Conservation (phyloP, 371 early-diverging fungal species). For the Circinella umbellata region DNA sequence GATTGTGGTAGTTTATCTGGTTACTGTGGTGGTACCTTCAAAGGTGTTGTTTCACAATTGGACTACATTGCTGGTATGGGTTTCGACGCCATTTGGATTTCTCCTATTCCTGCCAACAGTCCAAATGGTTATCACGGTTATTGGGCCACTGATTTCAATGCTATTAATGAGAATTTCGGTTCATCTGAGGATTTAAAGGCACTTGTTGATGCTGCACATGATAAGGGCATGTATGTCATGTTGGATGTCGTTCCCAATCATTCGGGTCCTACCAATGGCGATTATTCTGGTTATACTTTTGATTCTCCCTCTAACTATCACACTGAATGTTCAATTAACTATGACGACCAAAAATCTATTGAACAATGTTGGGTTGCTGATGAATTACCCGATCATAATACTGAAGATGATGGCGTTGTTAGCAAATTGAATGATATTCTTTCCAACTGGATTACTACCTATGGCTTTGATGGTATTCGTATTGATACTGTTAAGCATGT, state of each 20-base stretch:
- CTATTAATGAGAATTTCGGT: constrained; percentile 48
- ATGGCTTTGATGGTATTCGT: constrained; percentile 50
- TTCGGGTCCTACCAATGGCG: constrained; percentile 33
- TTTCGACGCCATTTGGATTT: constrained; percentile 54
- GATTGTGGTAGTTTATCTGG: constrained; percentile 29
- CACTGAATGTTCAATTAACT: constrained; percentile 25
- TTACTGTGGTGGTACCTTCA: constrained; percentile 52
- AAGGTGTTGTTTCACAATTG: constrained; percentile 41
- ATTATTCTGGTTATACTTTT: constrained; percentile 34
- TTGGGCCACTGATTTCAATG: constrained; percentile 43
- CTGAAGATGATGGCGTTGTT: constrained; percentile 36
- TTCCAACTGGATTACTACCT: constrained; percentile 28
- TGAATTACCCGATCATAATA: constrained; percentile 42
- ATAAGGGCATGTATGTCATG: constrained; percentile 43
- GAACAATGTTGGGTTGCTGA: constrained; percentile 36
- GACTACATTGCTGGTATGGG: constrained; percentile 46
- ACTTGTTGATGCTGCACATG: constrained; percentile 41
- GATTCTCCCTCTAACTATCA: constrained; percentile 26
- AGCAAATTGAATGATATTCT: constrained; percentile 33
- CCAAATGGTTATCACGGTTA: constrained; percentile 42
- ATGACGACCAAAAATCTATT: constrained; percentile 28
- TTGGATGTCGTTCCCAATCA: constrained; percentile 56
- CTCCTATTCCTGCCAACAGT: constrained; percentile 37
- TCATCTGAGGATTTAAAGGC: constrained; percentile 36
- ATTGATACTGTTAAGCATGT: constrained; percentile 54